A percentile compares a stretch with the other conserved stretches of the same genome.
These are phyloP conservation scores for Bonia amplexicaulis DNA, from an alignment of 176 grass and related monocot species.

Conservation along the genomic window DNA sequence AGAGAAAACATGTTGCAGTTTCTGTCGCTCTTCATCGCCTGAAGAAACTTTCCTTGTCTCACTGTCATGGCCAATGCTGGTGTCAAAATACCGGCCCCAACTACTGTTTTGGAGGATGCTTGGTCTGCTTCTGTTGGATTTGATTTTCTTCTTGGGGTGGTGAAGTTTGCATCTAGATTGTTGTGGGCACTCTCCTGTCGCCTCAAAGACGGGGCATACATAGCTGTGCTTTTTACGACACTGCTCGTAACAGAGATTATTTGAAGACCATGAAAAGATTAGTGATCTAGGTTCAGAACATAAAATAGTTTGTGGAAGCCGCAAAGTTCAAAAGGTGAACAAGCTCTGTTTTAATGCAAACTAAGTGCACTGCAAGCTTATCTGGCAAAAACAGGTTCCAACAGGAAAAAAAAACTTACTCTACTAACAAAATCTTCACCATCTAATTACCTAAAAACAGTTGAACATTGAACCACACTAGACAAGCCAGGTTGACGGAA, in stretches of 20 bases:
- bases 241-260: slow-evolving; percentile 67
- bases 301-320: slow-evolving; percentile 7
- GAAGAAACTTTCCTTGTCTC: slow-evolving; percentile 31
- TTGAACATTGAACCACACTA: background rate
- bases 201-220: slow-evolving; percentile 69
- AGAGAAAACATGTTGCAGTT: slow-evolving; percentile 25
- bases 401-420: background rate
- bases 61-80: slow-evolving; percentile 24
- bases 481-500: background rate
- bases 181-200: slow-evolving; percentile 72
- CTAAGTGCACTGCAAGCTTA: background rate
- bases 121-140: slow-evolving; percentile 50
- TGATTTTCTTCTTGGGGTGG: slow-evolving; percentile 76
- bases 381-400: background rate
- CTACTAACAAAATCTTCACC: background rate
- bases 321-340: slow-evolving; percentile 15
- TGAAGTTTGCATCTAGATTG: slow-evolving; percentile 87
- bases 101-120: slow-evolving; percentile 44
- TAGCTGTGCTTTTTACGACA: slow-evolving; percentile 95
- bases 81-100: slow-evolving; percentile 74
- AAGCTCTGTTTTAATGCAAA: background rate
- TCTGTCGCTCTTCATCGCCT: slow-evolving; percentile 26
- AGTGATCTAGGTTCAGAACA: slow-evolving; percentile 25
- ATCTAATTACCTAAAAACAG: background rate
- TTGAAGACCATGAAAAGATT: slow-evolving; percentile 49